A percentile compares a stretch with the other conserved stretches of the same genome.
Conservation (phyloP, 352 stramenopile species). For the Phytophthora rubi region DNA sequence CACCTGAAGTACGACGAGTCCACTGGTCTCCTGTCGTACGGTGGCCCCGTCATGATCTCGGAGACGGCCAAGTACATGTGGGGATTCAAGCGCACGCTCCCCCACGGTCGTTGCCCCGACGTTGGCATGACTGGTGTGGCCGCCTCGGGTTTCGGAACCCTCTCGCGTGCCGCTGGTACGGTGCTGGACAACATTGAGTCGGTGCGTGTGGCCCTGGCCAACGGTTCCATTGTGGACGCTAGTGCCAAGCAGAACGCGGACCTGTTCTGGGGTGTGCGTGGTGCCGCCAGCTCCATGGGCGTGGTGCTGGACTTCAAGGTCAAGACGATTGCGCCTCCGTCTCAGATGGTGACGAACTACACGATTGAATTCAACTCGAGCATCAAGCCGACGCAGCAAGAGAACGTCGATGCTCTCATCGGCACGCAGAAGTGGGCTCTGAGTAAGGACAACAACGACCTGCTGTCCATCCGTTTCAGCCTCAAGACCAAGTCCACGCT, state of each 20-base stretch:
- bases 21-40: slow-evolving; percentile 32
- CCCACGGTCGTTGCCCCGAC: slow-evolving; percentile 34
- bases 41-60: slow-evolving; percentile 38
- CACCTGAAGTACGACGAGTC: slow-evolving; percentile 26
- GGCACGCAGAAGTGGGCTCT: slow-evolving; percentile 31
- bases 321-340: too few species aligned
- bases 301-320: too few species aligned
- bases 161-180: slow-evolving; percentile 28
- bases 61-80: slow-evolving; percentile 32
- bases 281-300: too few species aligned
- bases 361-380: background rate
- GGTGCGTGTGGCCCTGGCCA: slow-evolving; percentile 32
- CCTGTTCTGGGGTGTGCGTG: slow-evolving; percentile 24
- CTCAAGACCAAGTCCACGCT: slow-evolving; percentile 22
- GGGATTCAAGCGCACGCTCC: slow-evolving; percentile 23
- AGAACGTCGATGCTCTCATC: slow-evolving; percentile 31
- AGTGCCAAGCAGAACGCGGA: slow-evolving; percentile 26
- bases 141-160: slow-evolving; percentile 31
- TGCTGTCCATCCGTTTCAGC: slow-evolving; percentile 32
- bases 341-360: too few species aligned
- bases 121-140: slow-evolving; percentile 39
- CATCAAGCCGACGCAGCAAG: slow-evolving; percentile 26
- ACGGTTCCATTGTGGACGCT: slow-evolving; percentile 34
- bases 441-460: slow-evolving; percentile 35
- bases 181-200: slow-evolving; percentile 34